These are phyloP conservation scores for Hypericum perforatum DNA, from an alignment of 345 rosid genomes.

Conservation along the genomic window DNA sequence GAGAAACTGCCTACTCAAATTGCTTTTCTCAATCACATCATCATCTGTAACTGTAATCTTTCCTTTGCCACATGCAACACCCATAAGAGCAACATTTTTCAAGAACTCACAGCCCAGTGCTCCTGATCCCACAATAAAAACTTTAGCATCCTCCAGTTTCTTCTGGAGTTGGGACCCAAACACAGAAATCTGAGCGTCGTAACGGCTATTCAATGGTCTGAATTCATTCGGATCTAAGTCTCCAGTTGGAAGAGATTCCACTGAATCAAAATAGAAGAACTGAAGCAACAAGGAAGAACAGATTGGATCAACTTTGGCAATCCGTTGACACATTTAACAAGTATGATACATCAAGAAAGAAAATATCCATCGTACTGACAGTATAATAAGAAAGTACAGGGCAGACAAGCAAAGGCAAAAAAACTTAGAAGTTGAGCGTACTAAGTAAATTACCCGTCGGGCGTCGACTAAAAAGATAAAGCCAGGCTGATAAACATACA, in stretches of 20 bases:
- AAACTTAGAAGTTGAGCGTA: no score
- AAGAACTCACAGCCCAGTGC: slow-evolving; percentile 98
- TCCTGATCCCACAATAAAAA: slow-evolving; percentile 93
- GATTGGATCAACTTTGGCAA: no score
- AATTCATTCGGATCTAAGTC: slow-evolving; percentile 58
- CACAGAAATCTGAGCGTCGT: slow-evolving; percentile 98
- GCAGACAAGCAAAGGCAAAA: no score
- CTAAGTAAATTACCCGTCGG: no score
- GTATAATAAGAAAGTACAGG: no score
- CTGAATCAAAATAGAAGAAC: slow-evolving; percentile 95
- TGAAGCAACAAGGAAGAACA: slow-evolving; percentile 14
- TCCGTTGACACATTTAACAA: no score
- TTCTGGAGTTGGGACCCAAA: slow-evolving; percentile 90
- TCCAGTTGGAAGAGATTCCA: slow-evolving; percentile 82
- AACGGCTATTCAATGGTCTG: slow-evolving; percentile 68
- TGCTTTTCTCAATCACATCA: slow-evolving; percentile 98
- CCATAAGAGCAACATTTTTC: slow-evolving; percentile 96
- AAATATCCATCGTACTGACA: no score
- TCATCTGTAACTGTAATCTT: slow-evolving; percentile 95
- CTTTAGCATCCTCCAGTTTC: slow-evolving; percentile 80
- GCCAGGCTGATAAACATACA: no score
- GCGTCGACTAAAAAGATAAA: no score
- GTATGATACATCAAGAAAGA: no score
- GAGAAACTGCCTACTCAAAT: slow-evolving; percentile 95
- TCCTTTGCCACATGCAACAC: slow-evolving; percentile 85